Evolutionary conservation across 805 yeast species (phyloP), one percentile per base, ranked within the genome.

Genomic region (Starmerella vitae): DNA sequence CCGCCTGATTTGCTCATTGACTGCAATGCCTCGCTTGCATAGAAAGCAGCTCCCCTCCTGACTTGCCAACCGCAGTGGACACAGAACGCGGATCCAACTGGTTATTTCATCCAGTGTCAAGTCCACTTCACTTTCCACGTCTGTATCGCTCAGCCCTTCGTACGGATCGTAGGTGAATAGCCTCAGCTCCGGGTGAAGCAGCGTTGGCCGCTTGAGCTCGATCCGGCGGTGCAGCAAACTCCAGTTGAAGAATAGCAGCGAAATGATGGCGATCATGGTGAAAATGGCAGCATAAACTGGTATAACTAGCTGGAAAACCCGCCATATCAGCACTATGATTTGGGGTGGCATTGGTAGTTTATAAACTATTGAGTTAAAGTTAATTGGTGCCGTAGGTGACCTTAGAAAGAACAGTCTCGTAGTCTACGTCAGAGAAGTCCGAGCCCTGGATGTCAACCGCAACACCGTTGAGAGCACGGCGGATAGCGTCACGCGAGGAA

Each of bases 361-460:
- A n/a, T n/a, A n/a, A n/a, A n/a, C n/a, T 22, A 8, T 22, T 8
- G 26, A 12, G 7, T 22, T 22, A 22, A 19, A 6, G 26, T 34
- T 36, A 46, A 45, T 28, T 78, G 48, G 85, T 81, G 58, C 82
- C 86, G 64, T 76, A 78, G 61, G 84, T 74, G 54, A 86, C 95
- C 62, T 68, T 80, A 59, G 82, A 95, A 62, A 86, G 72, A 44
- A 91, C 91, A 50, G 86, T 71, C 61, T 88, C 98, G 64, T 79
- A 83, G 49, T 94, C 82, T 52, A 91, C 96, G 72, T 91, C 98
- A 47, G 93, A 78, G 66, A 77, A 86, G 65, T 91, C 98, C 43
- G 98, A 91, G 60, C 97, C 98, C 70, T 91, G 98, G 58, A 91
- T 71, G 59, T 91, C 98, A 52, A 94, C 64, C 42, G 95, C 69